Conservation (phyloP, 768 basidiomycete genomes). For the Hypholoma sublateritium region DNA sequence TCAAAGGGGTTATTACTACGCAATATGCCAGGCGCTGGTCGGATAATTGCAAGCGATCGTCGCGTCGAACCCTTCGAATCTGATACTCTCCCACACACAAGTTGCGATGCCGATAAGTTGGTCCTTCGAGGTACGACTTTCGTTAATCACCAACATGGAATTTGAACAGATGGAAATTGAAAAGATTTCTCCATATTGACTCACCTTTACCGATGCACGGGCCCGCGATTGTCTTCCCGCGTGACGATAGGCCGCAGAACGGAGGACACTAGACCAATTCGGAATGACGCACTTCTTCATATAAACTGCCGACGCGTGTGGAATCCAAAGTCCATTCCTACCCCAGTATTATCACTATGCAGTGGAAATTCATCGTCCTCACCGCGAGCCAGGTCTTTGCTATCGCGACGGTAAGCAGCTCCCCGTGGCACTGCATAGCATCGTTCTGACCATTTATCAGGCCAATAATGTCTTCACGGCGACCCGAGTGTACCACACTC, state of each 20-base stretch:
- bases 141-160: not conserved
- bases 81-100: not conserved
- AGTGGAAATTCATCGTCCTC: constrained; percentile 12
- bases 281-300: not conserved
- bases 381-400: constrained; percentile 5
- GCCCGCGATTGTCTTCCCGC: not conserved
- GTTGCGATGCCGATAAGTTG: not conserved
- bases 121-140: not conserved
- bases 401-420: constrained; percentile 7
- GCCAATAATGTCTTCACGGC: constrained; percentile 21
- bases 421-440: not conserved
- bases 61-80: not conserved
- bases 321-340: not conserved
- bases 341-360: constrained; percentile 10
- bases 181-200: not conserved
- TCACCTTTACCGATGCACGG: not conserved
- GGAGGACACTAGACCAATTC: not conserved
- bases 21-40: not conserved
- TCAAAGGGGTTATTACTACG: not conserved
- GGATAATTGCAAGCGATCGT: not conserved
- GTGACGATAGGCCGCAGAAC: not conserved
- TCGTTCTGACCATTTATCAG: not conserved
- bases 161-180: not conserved
- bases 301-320: not conserved
- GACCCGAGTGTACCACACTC: constrained; percentile 21